Evolutionary conservation across 495 filamentous ascomycete genomes (phyloP).

Genomic region (Arthonia radiata): DNA sequence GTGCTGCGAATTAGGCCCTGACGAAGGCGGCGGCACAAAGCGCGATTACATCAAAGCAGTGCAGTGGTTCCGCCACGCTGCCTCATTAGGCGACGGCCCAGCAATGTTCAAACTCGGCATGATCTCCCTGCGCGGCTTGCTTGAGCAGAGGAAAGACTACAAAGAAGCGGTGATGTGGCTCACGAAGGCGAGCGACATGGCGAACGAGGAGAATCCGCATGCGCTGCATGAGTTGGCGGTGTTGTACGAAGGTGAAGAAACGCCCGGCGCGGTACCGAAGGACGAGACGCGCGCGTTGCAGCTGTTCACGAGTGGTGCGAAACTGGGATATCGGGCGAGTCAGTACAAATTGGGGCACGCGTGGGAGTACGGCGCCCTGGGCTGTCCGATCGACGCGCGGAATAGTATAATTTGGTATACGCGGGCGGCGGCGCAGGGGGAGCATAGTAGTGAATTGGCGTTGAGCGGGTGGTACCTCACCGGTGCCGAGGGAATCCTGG

Average conservation of each 20-base stretch:
- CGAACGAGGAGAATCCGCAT: conserved; percentile 77
- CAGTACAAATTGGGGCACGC: conserved; percentile 74
- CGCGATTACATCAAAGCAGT: conserved; percentile 82
- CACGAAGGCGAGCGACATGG: conserved; percentile 73
- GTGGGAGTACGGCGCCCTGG: conserved; percentile 74
- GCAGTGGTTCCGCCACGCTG: conserved; percentile 91
- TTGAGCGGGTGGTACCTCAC: conserved; percentile 94
- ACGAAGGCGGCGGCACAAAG: conserved; percentile 75
- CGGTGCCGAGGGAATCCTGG: conserved; percentile 61
- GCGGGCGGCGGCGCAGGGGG: conserved; percentile 71
- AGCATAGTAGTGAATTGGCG: conserved; percentile 82
- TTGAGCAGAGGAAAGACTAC: conserved; percentile 65
- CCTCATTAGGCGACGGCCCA: conserved; percentile 64
- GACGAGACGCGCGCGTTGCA: conserved; percentile 57
- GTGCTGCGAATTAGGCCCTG: conserved; percentile 89
- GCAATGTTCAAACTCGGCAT: conserved; percentile 98
- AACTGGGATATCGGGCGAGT: conserved; percentile 80
- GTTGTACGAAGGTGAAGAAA: conserved; percentile 46
- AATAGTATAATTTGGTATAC: conserved; percentile 83
- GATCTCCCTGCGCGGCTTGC: conserved; percentile 79
- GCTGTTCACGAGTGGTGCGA: conserved; percentile 69
- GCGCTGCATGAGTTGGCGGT: conserved; percentile 80
- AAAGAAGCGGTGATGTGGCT: conserved; percentile 75
- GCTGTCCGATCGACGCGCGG: conserved; percentile 56
- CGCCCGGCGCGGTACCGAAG: conserved; percentile 36